Evolutionary conservation across 192 early-diverging fungal genomes (phyloP).

Genomic region (Fimicolochytrium jonesii): DNA sequence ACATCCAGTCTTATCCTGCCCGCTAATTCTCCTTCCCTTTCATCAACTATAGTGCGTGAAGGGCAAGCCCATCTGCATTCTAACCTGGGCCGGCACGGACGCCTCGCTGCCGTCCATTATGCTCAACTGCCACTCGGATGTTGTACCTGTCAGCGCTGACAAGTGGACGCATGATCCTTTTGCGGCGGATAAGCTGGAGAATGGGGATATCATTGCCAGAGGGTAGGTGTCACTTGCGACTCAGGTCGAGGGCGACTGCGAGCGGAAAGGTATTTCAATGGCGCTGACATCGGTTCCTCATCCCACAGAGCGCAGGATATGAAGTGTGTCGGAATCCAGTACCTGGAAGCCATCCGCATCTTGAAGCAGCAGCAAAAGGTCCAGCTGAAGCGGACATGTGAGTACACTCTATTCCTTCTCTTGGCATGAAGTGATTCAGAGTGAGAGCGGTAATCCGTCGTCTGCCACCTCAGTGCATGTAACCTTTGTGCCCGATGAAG

Average conservation of each 20-base stretch:
- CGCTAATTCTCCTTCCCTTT: too few relatives aligned
- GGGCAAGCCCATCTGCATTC: conserved; percentile 62
- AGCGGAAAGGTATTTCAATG: too few relatives aligned
- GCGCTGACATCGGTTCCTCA: too few relatives aligned
- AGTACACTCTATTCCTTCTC: too few relatives aligned
- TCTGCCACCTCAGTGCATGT: conserved; percentile 65
- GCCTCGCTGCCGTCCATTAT: conserved; percentile 57
- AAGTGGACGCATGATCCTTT: conserved; percentile 78
- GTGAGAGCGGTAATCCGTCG: too few relatives aligned
- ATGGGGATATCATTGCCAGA: conserved; percentile 75
- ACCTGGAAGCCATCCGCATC: conserved; percentile 74
- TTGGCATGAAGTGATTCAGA: too few relatives aligned
- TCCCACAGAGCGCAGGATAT: conserved; percentile 84
- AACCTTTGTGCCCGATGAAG: conserved; percentile 78
- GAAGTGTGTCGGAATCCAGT: conserved; percentile 82
- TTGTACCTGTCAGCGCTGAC: conserved; percentile 79
- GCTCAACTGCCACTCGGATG: conserved; percentile 86
- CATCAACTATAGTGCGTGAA: conserved; percentile 3
- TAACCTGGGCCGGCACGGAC: conserved; percentile 63
- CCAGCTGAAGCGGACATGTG: too few relatives aligned
- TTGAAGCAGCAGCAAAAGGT: too few relatives aligned
- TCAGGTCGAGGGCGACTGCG: too few relatives aligned
- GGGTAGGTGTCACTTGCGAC: too few relatives aligned
- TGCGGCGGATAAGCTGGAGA: conserved; percentile 56
- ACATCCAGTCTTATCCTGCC: too few relatives aligned